A percentile compares a stretch with the other conserved stretches of the same genome.
Evolutionary conservation across 1,284 basidiomycete genomes (phyloP).

Genomic region (Cryptococcus depauperatus): DNA sequence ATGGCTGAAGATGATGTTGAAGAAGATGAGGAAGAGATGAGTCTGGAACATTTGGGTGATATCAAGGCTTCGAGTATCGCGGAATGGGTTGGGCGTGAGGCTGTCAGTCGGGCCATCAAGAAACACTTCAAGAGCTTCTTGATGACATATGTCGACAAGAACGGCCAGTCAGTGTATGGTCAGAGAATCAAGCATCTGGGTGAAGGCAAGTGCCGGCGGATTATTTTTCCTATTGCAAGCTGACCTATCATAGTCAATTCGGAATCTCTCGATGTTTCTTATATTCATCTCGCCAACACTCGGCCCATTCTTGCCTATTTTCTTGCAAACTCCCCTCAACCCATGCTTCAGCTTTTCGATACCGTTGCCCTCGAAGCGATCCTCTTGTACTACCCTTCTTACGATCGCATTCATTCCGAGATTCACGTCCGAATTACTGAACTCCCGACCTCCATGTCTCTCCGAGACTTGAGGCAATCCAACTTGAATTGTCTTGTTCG

Average conservation of each 20-base stretch:
- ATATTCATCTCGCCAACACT: constrained; percentile 78
- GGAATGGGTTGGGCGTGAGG: constrained; percentile 91
- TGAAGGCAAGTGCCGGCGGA: constrained; percentile 60
- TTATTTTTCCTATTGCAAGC: no score
- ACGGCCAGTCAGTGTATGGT: constrained; percentile 88
- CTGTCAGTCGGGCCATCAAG: constrained; percentile 80
- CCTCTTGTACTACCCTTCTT: constrained; percentile 89
- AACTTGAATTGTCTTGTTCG: constrained; percentile 94
- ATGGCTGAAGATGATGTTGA: constrained; percentile 75
- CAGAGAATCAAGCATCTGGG: constrained; percentile 87
- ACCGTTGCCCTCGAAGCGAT: constrained; percentile 90
- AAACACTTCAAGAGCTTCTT: constrained; percentile 92
- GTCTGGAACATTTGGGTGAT: constrained; percentile 90
- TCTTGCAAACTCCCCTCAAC: constrained; percentile 84
- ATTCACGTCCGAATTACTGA: constrained; percentile 96
- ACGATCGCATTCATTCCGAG: constrained; percentile 94
- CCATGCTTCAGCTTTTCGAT: constrained; percentile 92
- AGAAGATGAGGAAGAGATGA: constrained; percentile 74
- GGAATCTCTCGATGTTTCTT: constrained; percentile 95
- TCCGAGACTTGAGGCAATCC: constrained; percentile 85
- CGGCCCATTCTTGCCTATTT: constrained; percentile 97
- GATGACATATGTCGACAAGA: constrained; percentile 82
- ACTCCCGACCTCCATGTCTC: constrained; percentile 76
- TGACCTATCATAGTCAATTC: constrained; percentile 62
- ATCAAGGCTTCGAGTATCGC: constrained; percentile 95